Evolutionary conservation across 495 filamentous ascomycete genomes (phyloP).

Genomic region (Collariella sp.): DNA sequence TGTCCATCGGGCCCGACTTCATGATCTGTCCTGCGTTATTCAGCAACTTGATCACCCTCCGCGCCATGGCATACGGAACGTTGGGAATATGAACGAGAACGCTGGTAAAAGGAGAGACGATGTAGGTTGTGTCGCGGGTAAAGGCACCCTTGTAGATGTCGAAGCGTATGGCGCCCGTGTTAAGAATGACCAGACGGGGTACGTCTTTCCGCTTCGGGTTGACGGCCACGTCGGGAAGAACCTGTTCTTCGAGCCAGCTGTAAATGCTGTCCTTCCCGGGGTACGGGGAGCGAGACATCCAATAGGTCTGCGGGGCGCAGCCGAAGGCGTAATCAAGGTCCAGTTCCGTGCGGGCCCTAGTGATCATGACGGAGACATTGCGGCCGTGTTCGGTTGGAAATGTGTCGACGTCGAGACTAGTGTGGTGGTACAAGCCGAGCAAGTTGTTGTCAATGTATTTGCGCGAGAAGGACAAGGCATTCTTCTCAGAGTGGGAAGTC

Average conservation of each 20-base stretch:
- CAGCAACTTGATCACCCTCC: conserved; percentile 58
- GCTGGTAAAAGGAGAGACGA: conserved; percentile 82
- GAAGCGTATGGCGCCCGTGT: conserved; percentile 87
- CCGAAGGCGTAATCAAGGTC: conserved; percentile 67
- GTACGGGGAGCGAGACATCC: conserved; percentile 70
- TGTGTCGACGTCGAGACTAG: conserved; percentile 53
- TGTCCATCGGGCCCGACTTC: conserved; percentile 21
- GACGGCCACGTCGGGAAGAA: conserved; percentile 56
- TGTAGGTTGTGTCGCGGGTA: conserved; percentile 74
- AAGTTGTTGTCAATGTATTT: conserved; percentile 95
- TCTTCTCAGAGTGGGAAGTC: conserved; percentile 13
- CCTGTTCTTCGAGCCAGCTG: conserved; percentile 64
- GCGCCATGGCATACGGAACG: conserved; percentile 67
- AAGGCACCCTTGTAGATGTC: conserved; percentile 90
- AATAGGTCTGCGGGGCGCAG: conserved; percentile 73
- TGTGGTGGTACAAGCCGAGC: conserved; percentile 75
- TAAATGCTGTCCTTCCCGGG: conserved; percentile 64
- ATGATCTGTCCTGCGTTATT: conserved; percentile 61
- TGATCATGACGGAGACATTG: conserved; percentile 65
- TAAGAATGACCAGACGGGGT: conserved; percentile 64
- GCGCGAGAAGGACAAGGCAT: conserved; percentile 51
- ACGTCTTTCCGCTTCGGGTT: conserved; percentile 28
- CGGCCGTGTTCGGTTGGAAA: conserved; percentile 74
- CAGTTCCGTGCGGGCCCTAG: conserved; percentile 57
- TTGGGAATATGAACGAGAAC: conserved; percentile 69